Evolutionary conservation across 306 rosid species (phyloP), one percentile per base, ranked within the genome.

Genomic region (Carpinus fangiana): DNA sequence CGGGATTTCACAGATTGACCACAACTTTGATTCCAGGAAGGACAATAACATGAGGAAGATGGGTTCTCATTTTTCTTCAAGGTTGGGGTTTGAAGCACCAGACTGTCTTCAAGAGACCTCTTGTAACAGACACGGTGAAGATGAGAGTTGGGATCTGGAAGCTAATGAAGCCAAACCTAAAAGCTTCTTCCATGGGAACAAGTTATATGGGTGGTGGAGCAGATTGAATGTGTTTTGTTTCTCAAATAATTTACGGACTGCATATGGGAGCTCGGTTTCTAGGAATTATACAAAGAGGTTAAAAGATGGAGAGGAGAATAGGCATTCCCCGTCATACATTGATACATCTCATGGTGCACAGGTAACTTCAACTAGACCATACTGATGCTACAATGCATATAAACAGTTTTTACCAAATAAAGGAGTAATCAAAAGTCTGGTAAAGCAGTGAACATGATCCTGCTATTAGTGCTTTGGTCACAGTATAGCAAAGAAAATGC

Each of bases 261-360:
- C 66, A 13, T 84, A 28, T 68, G 70, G 70, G 76, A 76, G 70
- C 74, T 59, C 73, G 65, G 73, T 84, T 34, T 72, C 77, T 52
- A 74, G 82, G 75, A 80, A 54, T 70, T 80, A 84, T 68, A 73
- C 80, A 1, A 84, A 84, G 82, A 84, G 73, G 74, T 80, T 80
- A 60, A 84, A 84, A 69, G 87, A 84, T 71, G 87, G 84, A 77
- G 87, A 84, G 77, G 87, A 73, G 70, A 80, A 77, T 53, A 59
- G 80, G 52, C 77, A 80, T 26, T 80, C 84, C 60, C 59, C 87
- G 67, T 76, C 80, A 50, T 65, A 17, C 21, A 34, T 50, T 54
- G 80, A 31, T 53, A 54, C 48, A 68, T 60, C 76, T 20, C 65
- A 60, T 77, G 74, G 61, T 17, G 70, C 62, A 3, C 79, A 61